Evolutionary conservation across 345 rosid genomes (phyloP).

Genomic region (Hibiscus trionum): DNA sequence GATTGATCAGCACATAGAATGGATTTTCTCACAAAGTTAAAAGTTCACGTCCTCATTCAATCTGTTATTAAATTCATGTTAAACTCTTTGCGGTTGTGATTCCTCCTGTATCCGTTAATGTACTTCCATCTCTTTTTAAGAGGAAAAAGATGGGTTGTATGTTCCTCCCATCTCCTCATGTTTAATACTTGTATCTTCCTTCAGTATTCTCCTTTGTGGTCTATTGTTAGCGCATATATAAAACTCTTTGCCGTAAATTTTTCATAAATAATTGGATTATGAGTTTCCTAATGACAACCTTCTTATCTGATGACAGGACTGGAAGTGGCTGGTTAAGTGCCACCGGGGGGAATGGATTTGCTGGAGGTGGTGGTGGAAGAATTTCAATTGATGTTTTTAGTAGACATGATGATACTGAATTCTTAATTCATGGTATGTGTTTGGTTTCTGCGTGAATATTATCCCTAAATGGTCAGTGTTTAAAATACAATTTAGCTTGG

Average conservation of each 20-base stretch:
- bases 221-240: background rate
- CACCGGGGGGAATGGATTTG: slow-evolving; percentile 61
- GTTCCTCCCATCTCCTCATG: background rate
- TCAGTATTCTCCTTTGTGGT: background rate
- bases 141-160: background rate
- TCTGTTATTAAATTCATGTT: background rate
- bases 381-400: slow-evolving; percentile 60
- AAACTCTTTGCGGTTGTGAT: background rate
- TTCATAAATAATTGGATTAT: background rate
- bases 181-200: background rate
- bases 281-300: slow-evolving; percentile 2
- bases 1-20: background rate
- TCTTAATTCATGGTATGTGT: slow-evolving; percentile 51
- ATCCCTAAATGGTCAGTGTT: background rate
- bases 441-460: background rate
- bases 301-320: slow-evolving; percentile 34
- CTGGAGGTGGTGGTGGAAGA: slow-evolving; percentile 79
- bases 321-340: slow-evolving; percentile 54
- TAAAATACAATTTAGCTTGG: background rate
- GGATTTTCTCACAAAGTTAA: background rate
- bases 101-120: background rate
- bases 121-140: background rate
- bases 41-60: background rate
- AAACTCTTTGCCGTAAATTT: background rate
- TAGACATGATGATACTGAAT: slow-evolving; percentile 43